A percentile compares a stretch with the other conserved stretches of the same genome.
Evolutionary conservation across 2,329 filamentous ascomycete genomes (phyloP).

Genomic region (Pestalotiopsis sp.): DNA sequence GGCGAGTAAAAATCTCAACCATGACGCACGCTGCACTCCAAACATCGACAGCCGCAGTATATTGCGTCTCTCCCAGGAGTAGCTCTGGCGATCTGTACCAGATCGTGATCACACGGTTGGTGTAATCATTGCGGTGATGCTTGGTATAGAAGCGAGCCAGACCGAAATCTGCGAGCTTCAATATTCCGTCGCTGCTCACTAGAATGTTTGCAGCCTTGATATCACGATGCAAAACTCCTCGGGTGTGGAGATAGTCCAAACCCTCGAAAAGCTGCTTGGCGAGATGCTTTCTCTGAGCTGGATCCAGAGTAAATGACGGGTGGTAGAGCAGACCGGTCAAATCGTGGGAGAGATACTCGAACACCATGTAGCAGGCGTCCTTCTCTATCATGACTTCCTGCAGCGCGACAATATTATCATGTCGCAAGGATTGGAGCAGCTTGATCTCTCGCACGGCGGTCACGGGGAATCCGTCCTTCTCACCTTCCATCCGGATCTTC

Average conservation of each 20-base stretch:
- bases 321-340: slow-evolving; percentile 94
- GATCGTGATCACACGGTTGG: slow-evolving; percentile 97
- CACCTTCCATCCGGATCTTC: slow-evolving; percentile 91
- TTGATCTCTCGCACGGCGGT: slow-evolving; percentile 92
- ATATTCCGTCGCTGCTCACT: slow-evolving; percentile 82
- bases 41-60: slow-evolving; percentile 87
- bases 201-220: slow-evolving; percentile 99
- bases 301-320: slow-evolving; percentile 83
- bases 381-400: slow-evolving; percentile 97
- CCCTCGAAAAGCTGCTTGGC: slow-evolving; percentile 93
- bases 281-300: slow-evolving; percentile 88
- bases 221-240: slow-evolving; percentile 93
- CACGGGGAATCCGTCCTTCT: slow-evolving; percentile 87
- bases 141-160: slow-evolving; percentile 96
- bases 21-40: slow-evolving; percentile 98
- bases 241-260: slow-evolving; percentile 87
- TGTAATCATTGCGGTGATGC: slow-evolving; percentile 89
- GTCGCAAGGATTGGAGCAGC: slow-evolving; percentile 82
- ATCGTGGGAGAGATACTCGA: slow-evolving; percentile 96
- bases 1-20: slow-evolving; percentile 92
- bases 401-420: slow-evolving; percentile 80
- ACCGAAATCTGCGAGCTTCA: slow-evolving; percentile 96
- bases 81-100: slow-evolving; percentile 95
- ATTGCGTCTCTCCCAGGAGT: slow-evolving; percentile 87
- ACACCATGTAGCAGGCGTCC: slow-evolving; percentile 99